phyloP scores from a whole-genome alignment of 2,329 filamentous ascomycete species.

The Penicillium rolfsii region DNA sequence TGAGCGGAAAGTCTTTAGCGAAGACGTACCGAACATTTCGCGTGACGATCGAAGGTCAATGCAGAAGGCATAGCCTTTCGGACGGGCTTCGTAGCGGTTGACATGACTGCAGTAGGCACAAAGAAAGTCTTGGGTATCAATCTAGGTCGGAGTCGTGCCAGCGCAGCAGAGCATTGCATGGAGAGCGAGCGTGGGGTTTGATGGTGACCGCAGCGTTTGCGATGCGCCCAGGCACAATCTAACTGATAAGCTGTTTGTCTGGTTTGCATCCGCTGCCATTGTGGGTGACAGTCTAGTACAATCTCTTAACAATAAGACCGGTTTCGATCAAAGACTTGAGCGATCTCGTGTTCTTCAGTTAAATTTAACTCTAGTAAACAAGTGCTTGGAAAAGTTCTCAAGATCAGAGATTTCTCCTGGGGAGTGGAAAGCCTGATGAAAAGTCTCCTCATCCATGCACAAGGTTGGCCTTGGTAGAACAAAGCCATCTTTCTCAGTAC shows the following conservation, averaged over 20 bases:
- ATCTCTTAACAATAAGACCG: no score
- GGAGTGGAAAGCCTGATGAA: neutral
- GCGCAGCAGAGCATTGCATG: conserved; percentile 25
- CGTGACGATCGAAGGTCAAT: conserved; percentile 76
- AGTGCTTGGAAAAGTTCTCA: no score
- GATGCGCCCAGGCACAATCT: conserved; percentile 22
- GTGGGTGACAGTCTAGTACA: neutral
- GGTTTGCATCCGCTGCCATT: conserved; percentile 21
- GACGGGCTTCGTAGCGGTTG: conserved; percentile 27
- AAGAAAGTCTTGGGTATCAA: neutral
- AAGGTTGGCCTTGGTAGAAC: neutral
- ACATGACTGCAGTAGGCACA: conserved; percentile 33
- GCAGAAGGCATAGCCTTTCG: conserved; percentile 57
- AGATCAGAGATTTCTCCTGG: neutral
- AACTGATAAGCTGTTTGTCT: conserved; percentile 31
- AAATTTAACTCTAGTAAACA: no score
- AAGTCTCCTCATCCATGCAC: neutral
- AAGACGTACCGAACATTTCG: conserved; percentile 73
- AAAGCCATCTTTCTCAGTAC: neutral
- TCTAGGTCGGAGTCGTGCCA: conserved; percentile 15
- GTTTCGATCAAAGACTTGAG: neutral
- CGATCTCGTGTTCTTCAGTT: no score
- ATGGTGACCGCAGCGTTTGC: conserved; percentile 8
- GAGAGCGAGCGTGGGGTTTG: conserved; percentile 12
- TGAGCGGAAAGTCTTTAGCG: neutral